Base-by-base conservation (phyloP, 2,329 filamentous ascomycete genomes). In the Cladophialophora carrionii region DNA sequence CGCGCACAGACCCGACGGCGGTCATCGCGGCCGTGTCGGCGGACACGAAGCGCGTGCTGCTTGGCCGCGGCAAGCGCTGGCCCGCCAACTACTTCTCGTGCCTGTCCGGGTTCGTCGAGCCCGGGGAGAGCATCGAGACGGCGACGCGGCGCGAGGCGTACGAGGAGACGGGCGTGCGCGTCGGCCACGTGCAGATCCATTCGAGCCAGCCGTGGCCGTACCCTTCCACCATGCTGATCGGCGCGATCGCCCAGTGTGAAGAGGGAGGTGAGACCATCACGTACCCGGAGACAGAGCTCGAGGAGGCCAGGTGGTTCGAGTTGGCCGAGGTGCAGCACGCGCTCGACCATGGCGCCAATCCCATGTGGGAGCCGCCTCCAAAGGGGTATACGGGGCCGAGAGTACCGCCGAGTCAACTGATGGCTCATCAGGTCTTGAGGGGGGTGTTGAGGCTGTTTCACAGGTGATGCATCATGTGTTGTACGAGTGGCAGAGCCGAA, bases 1-100 rank as follows among this genome's bases (percentile, higher is more conserved):
- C 94, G 3, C 87, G 93, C 57, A 96, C 93, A 1, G 93, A 96
- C 73, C 92, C 93, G 1, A 96, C 92, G n/a, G 92, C 98, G 75
- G 98, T 99, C 78, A 92, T 95, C 80, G 93, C 93, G 0, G 88
- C 97, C 9, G 85, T 97, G 29, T 95, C 90, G 57, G 83, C 88
- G 51, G 90, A 96, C 71, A 89, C 89, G 53, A 84, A 87, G 69
- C 86, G 87, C 66, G 80, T 96, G 46, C 85, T 98, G 10, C 88
- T 99, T 0, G 95, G 95, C 43, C 88, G 95, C 14, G 87, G 90
- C 73, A 90, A 90, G 78, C 85, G 90, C 61, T 99, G 88, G 84
- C 94, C 95, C 0, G 82, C 85, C 1, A 76, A 90, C 76, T 96
- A 90, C 90, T 97, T 94, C 82, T 91, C 87, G 72, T 96, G 93